These are phyloP conservation scores for Alloteropsis semialata DNA, from an alignment of 176 grass and related monocot genomes.

Conservation along the genomic window DNA sequence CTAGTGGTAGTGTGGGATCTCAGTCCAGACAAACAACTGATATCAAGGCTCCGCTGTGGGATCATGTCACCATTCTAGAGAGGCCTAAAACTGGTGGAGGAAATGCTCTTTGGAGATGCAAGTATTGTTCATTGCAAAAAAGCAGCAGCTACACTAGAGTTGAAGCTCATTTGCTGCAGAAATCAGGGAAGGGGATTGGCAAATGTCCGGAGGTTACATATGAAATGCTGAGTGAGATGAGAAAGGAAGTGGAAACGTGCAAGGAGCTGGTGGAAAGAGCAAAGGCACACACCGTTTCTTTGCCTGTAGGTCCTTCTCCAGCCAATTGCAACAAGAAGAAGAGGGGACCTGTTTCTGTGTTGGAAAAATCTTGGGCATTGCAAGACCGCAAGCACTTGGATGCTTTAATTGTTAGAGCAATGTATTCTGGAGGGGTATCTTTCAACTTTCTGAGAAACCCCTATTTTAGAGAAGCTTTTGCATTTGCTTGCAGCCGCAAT, in stretches of 20 bases:
- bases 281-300: background rate
- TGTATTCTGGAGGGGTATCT: background rate
- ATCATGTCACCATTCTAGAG: too few species aligned
- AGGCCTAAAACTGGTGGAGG: too few species aligned
- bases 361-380: background rate
- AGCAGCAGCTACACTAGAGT: background rate
- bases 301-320: background rate
- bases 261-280: background rate
- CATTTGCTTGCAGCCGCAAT: background rate
- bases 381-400: background rate
- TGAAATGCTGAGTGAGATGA: background rate
- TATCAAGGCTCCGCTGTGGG: too few species aligned
- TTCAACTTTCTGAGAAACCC: background rate
- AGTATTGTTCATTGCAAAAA: too few species aligned
- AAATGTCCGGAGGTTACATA: background rate
- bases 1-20: too few species aligned
- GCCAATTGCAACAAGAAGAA: background rate
- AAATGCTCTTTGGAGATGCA: too few species aligned
- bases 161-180: background rate
- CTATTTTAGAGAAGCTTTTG: background rate
- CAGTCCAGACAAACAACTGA: too few species aligned
- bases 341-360: background rate
- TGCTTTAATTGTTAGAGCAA: background rate
- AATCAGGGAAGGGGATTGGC: background rate
- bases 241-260: background rate